A percentile compares a stretch with the other conserved stretches of the same genome.
phyloP scores from a whole-genome alignment of 2,329 filamentous ascomycete species.

The Ilyonectria robusta region DNA sequence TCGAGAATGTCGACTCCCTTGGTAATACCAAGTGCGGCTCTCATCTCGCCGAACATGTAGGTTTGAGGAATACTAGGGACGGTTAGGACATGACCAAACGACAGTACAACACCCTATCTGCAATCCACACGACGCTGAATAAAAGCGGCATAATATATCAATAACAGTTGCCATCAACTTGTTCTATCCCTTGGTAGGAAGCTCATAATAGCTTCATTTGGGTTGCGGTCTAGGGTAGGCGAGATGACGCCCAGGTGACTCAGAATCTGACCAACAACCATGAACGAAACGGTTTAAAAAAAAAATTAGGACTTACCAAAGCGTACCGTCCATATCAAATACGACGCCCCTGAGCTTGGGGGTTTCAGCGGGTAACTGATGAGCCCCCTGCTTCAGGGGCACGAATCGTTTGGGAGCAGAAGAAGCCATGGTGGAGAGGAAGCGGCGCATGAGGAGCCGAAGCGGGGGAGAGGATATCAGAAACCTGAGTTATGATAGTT shows the following conservation, averaged over 20 bases:
- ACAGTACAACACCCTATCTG: background rate
- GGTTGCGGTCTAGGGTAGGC: background rate
- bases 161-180: background rate
- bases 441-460: slow-evolving; percentile 41
- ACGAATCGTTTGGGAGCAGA: slow-evolving; percentile 65
- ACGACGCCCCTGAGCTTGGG: slow-evolving; percentile 74
- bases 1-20: slow-evolving; percentile 87
- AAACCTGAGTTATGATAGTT: background rate
- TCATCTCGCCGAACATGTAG: slow-evolving; percentile 96
- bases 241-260: background rate
- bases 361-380: slow-evolving; percentile 48
- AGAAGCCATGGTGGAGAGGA: slow-evolving; percentile 60
- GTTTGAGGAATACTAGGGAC: slow-evolving; percentile 83
- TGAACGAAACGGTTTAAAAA: background rate
- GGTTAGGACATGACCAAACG: background rate
- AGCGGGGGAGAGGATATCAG: background rate
- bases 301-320: slow-evolving; percentile 76
- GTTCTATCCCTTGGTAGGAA: background rate
- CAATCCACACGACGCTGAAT: background rate
- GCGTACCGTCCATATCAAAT: slow-evolving; percentile 95
- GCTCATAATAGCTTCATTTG: background rate
- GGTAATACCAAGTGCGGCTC: slow-evolving; percentile 78
- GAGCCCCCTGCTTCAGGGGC: slow-evolving; percentile 62
- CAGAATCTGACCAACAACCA: background rate
- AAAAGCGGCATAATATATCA: background rate